Conservation (phyloP, 768 basidiomycete genomes). For the Boletus tylopilopsis region DNA sequence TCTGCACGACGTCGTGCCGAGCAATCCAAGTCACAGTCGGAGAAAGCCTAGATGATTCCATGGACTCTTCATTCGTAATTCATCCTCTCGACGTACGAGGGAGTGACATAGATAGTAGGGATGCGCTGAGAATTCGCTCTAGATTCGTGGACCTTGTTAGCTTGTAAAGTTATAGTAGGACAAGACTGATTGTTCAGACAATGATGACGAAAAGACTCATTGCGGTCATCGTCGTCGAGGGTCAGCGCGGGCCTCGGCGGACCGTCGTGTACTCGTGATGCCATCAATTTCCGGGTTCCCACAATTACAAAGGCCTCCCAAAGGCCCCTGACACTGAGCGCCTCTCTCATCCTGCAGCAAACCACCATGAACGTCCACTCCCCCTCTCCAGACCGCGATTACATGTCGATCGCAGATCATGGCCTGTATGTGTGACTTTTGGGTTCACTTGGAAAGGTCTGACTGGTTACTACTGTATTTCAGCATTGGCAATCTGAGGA, state of each 20-base stretch:
- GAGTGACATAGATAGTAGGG: no score
- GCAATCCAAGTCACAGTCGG: conserved; percentile 4
- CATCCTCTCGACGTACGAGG: no score
- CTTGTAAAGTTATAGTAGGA: no score
- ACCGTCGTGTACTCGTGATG: conserved; percentile 2
- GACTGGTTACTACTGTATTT: not conserved
- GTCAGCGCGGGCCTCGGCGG: no score
- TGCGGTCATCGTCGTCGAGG: no score
- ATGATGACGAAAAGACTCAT: no score
- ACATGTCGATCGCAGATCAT: conserved; percentile 76
- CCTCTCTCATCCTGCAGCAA: not conserved
- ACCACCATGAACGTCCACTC: conserved; percentile 46
- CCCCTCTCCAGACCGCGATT: conserved; percentile 56
- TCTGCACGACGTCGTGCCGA: conserved; percentile 43
- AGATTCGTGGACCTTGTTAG: no score
- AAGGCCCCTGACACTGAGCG: not conserved
- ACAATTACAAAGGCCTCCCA: not conserved
- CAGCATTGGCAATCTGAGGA: conserved; percentile 82
- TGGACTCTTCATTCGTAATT: no score
- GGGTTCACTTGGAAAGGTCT: conserved; percentile 3
- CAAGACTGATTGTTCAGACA: no score
- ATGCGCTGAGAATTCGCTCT: no score
- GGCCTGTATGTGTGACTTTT: conserved; percentile 52
- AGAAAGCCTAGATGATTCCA: not conserved
- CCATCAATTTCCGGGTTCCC: conserved; percentile 8